A percentile compares a stretch with the other conserved stretches of the same genome.
These are phyloP conservation scores for Boletus sp. DNA, from an alignment of 768 basidiomycete species.

Conservation along the genomic window DNA sequence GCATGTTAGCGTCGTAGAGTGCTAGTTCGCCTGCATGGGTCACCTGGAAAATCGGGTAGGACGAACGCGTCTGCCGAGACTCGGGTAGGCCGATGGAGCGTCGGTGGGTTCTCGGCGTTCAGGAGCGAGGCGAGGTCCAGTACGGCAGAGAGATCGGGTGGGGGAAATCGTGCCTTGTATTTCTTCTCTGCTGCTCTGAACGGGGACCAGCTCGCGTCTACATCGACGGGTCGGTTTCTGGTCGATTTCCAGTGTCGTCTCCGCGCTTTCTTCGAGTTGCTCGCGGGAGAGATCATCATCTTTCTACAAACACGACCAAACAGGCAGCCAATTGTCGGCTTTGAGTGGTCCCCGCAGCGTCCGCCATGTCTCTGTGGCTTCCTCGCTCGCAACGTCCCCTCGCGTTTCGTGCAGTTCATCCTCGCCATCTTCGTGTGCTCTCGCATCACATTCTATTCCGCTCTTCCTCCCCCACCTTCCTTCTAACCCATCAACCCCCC, in stretches of 20 bases:
- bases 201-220: constrained; percentile 63
- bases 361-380: constrained; percentile 73
- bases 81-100: constrained; percentile 1
- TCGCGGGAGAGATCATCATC: constrained; percentile 27
- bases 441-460: constrained; percentile 10
- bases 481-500: constrained; percentile 30
- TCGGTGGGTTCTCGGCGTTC: background rate
- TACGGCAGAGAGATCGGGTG: constrained; percentile 66
- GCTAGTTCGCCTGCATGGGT: constrained; percentile 13
- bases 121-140: constrained; percentile 59
- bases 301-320: constrained; percentile 31
- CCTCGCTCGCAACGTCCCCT: constrained; percentile 52
- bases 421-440: constrained; percentile 11
- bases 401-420: constrained; percentile 32
- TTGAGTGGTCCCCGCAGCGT: no score
- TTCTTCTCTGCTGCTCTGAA: constrained; percentile 79
- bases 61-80: constrained; percentile 7
- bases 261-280: constrained; percentile 41
- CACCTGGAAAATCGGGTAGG: constrained; percentile 39
- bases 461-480: constrained; percentile 17
- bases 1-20: background rate
- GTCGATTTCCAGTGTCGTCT: constrained; percentile 61
- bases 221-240: constrained; percentile 43
- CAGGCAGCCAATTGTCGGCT: no score
- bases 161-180: constrained; percentile 78